Evolutionary conservation across 805 yeast genomes (phyloP), one percentile per base, ranked within the genome.

Genomic region (Yueomyces sp.): DNA sequence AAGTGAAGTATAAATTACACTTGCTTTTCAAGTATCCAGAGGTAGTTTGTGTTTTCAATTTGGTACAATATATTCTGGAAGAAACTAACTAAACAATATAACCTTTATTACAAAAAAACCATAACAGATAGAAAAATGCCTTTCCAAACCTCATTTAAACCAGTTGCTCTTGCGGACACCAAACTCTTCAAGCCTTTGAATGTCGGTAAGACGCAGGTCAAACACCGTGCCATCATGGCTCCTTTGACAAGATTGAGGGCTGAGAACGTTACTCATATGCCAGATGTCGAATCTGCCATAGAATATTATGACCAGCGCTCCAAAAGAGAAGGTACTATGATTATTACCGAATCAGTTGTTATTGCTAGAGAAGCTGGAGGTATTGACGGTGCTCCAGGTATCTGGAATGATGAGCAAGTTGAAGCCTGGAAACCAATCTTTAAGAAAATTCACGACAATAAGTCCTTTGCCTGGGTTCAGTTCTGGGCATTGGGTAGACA

Each of bases 341-440:
- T 79, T 31, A 70, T 77, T 49, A 62, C 81, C 5, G 87, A 81
- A 55, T 85, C 77, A 9, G 70, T 81, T 1, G 67, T 66, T 51
- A 67, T 69, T n/a, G 61, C 76, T 9, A 52, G 62, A 2, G 61
- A 55, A 43, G 58, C 63, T 37, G 73, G 79, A 40, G 64, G 72
- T 27, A 66, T 63, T 46, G 57, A 55, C n/a, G 45, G 56, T 31
- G 71, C 65, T 4, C 81, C 84, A 28, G 77, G 79, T 51, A 67
- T 77, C 42, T 69, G 66, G 61, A 66, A 62, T 29, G 67, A 69
- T 4, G 59, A 63, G 31, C 83, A 77, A 50, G 63, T 65, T 19
- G 53, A 52, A 26, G 69, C 66, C 2, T 77, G 81, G 79, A 66
- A 64, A 47, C 58, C 63, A 45, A 65, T 77, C 44, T 66, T 66